A percentile compares a stretch with the other conserved stretches of the same genome.
Conservation (phyloP, 1,284 basidiomycete species). For the Boletus semigastroideus region DNA sequence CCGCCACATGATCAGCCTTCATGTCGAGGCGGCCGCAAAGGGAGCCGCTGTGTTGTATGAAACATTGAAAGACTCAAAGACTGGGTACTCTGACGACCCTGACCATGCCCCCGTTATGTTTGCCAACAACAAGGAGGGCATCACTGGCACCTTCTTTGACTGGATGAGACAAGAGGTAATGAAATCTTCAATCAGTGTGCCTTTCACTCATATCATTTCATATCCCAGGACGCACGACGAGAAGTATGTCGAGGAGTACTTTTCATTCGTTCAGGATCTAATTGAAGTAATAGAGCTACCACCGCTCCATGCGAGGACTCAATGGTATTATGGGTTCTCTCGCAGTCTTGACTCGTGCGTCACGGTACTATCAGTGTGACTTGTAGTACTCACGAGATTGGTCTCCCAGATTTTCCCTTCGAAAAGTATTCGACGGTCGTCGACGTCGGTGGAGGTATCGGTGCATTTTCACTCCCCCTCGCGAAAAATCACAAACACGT, state of each 20-base stretch:
- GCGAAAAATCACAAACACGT: constrained; percentile 26
- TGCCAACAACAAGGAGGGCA: constrained; percentile 20
- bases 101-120: constrained; percentile 21
- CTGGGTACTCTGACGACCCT: constrained; percentile 25
- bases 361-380: neutral
- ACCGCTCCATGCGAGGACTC: constrained; percentile 28
- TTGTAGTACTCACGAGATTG: neutral
- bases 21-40: constrained; percentile 23
- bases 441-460: constrained; percentile 36
- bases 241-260: constrained; percentile 13
- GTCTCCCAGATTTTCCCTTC: constrained; percentile 27
- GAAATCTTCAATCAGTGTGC: neutral
- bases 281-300: constrained; percentile 16
- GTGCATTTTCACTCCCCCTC: constrained; percentile 30
- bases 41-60: constrained; percentile 30
- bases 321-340: constrained; percentile 27
- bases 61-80: constrained; percentile 24
- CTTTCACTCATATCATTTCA: neutral
- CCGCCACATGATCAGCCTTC: constrained; percentile 20
- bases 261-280: neutral
- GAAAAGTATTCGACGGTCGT: constrained; percentile 27
- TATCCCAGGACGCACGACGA: constrained; percentile 14
- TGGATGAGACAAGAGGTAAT: constrained; percentile 27
- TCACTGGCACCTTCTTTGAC: constrained; percentile 30
- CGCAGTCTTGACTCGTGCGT: constrained; percentile 26